Evolutionary conservation across 2,329 filamentous ascomycete genomes (phyloP), one percentile per base, ranked within the genome.

Genomic region (Sphaerulina vaccinii): DNA sequence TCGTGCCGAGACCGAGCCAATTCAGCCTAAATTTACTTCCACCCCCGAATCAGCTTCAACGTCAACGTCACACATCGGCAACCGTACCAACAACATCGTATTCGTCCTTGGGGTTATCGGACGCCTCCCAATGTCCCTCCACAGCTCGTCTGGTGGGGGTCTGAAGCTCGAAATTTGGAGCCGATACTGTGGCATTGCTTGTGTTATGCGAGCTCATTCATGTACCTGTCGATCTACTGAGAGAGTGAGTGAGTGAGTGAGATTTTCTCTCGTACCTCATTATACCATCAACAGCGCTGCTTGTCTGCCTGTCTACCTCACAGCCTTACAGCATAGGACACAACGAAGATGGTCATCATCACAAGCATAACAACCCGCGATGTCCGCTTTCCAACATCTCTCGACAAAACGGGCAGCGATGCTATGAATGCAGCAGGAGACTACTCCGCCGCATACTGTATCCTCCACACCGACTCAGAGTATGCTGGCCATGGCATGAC

Each of bases 371-470:
- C 73, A 57, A 77, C 75, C 53, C 69, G 71, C 59, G 75, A 78
- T 69, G 73, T 77, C 40, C 70, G 75, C 53, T 78, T 78, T 59
- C 75, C 75, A 22, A 96, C 90, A n/a, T 96, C 90, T 35, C 83
- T 96, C 55, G 90, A 95, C 74, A 93, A 92, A 76, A 95, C 90
- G n/a, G 90, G 90, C 65, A 95, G 89, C 7, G 91, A 96, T 81
- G 91, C 90, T 66, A 96, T 96, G 91, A 96, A 96, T 68, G 87
- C 88, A 2, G 90, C 90, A 2, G 88, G 90, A 56, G 90, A 96
- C 73, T 96, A 96, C 74, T 95, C 90, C 1, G 80, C 90, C 10
- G 90, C 91, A n/a, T 96, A 96, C 77, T 95, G 90, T 71, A 92
- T 96, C 64, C 76, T 96, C 42, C 76, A 89, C 67, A 96, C 90